These are phyloP conservation scores for Globisporangium splendens DNA, from an alignment of 352 stramenopile species.

Conservation along the genomic window DNA sequence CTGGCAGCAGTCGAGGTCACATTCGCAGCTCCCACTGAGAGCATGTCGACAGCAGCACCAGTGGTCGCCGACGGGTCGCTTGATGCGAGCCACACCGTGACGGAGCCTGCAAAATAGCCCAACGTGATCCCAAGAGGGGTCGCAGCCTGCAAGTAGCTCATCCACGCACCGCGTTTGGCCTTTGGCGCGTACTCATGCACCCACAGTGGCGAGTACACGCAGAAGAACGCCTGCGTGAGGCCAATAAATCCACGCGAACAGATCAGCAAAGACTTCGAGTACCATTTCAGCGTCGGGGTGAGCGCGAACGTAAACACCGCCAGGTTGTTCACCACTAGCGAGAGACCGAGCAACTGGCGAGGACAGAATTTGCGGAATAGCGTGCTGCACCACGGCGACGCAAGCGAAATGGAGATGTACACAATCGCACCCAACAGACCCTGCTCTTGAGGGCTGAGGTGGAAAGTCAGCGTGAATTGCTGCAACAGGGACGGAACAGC, in stretches of 20 bases:
- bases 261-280: conserved; percentile 78
- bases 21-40: conserved; percentile 9
- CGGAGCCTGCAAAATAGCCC: conserved; percentile 71
- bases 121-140: conserved; percentile 75
- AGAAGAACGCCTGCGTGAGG: conserved; percentile 78
- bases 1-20: conserved; percentile 6
- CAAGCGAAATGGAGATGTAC: conserved; percentile 79
- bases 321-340: conserved; percentile 76
- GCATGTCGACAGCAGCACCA: neutral
- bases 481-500: conserved; percentile 80
- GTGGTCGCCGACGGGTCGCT: conserved; percentile 17
- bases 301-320: conserved; percentile 71
- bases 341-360: conserved; percentile 58
- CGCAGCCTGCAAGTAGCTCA: conserved; percentile 82
- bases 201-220: conserved; percentile 84
- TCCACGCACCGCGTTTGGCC: conserved; percentile 66
- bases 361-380: conserved; percentile 78
- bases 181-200: conserved; percentile 83
- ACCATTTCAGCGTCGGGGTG: conserved; percentile 52
- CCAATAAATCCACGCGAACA: conserved; percentile 65
- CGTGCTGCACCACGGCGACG: conserved; percentile 75
- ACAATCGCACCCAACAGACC: conserved; percentile 77
- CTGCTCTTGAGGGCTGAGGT: conserved; percentile 72
- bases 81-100: conserved; percentile 54
- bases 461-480: conserved; percentile 79